Evolutionary conservation across 345 rosid species (phyloP), one percentile per base, ranked within the genome.

Genomic region (Garcia nutans): DNA sequence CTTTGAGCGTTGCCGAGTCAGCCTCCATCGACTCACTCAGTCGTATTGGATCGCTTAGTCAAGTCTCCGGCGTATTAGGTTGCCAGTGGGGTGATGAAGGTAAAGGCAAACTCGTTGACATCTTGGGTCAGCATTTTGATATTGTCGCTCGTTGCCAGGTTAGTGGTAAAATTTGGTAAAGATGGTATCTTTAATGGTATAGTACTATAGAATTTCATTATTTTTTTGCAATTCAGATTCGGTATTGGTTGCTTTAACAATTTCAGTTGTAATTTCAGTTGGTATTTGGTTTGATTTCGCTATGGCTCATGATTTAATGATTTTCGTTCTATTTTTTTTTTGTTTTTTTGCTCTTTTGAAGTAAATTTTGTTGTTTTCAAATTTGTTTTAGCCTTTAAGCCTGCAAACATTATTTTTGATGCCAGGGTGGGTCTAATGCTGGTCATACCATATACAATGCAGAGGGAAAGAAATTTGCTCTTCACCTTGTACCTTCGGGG

Each of bases 21-120:
- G 80, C 82, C 65, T 55, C 85, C 68, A 71, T 71, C 28, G 87
- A 86, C 71, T 75, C 86, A 1, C 70, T 78, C 1, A 70, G 55
- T 73, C 88, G 96, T 50, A 88, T 93, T 80, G 88, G 70, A 2
- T 90, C 94, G 4, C 87, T 96, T 73, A 88, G 96, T 77, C 98
- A 92, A 83, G 98, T 93, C 0, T 84, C 99, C 1, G 99, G 97
- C 65, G 98, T 96, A 20, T 76, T 96, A 55, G 98, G 99, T 44
- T 83, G 86, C 54, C 99, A 96, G 78, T 96, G 99, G 99, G 98
- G 99, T 2, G 99, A 96, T 75, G 99, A 96, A 75, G 99, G 99
- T 17, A 96, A 96, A 82, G 99, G 99, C 75, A 96, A 96, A 65
- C 98, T 96, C 76, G 99, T 96, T 61, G 99, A 92, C 77, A 90